A percentile compares a stretch with the other conserved stretches of the same genome.
Evolutionary conservation across 2,329 filamentous ascomycete genomes (phyloP).

Genomic region (Verticillium isaacii): DNA sequence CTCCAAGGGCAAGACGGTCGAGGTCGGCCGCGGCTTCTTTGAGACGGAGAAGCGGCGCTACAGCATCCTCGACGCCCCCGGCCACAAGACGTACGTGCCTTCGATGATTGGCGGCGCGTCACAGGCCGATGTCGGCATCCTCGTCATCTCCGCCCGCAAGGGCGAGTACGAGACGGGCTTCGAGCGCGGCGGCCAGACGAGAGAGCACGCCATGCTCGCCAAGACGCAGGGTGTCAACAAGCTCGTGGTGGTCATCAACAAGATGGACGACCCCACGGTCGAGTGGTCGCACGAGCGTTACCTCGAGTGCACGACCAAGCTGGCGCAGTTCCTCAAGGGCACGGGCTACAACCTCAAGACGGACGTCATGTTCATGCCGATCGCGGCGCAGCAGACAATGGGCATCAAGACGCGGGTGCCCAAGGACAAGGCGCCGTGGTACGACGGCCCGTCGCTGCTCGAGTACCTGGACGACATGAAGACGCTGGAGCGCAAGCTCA

Average conservation of each 20-base stretch:
- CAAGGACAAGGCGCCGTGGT: constrained; percentile 74
- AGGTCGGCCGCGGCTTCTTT: constrained; percentile 93
- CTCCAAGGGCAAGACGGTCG: constrained; percentile 94
- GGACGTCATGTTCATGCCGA: constrained; percentile 92
- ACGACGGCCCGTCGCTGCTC: constrained; percentile 81
- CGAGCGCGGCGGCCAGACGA: constrained; percentile 90
- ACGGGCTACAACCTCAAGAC: constrained; percentile 93
- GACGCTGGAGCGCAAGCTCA: constrained; percentile 89
- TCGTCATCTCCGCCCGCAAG: constrained; percentile 95
- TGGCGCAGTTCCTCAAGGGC: constrained; percentile 81
- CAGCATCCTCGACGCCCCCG: constrained; percentile 93
- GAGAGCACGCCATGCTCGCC: constrained; percentile 95
- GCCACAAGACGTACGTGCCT: constrained; percentile 96
- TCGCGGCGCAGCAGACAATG: constrained; percentile 80
- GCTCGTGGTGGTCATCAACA: constrained; percentile 91
- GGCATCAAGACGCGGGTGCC: constrained; percentile 88
- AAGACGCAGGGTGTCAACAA: constrained; percentile 99
- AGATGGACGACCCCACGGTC: constrained; percentile 98
- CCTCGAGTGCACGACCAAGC: constrained; percentile 88
- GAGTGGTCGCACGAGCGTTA: constrained; percentile 93
- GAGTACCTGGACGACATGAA: constrained; percentile 95
- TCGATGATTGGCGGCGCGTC: constrained; percentile 97
- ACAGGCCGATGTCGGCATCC: constrained; percentile 87
- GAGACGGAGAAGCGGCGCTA: constrained; percentile 96
- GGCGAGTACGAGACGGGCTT: constrained; percentile 99